phyloP scores from a whole-genome alignment of 2,329 filamentous ascomycete species.

The Diplocarpon rosae region DNA sequence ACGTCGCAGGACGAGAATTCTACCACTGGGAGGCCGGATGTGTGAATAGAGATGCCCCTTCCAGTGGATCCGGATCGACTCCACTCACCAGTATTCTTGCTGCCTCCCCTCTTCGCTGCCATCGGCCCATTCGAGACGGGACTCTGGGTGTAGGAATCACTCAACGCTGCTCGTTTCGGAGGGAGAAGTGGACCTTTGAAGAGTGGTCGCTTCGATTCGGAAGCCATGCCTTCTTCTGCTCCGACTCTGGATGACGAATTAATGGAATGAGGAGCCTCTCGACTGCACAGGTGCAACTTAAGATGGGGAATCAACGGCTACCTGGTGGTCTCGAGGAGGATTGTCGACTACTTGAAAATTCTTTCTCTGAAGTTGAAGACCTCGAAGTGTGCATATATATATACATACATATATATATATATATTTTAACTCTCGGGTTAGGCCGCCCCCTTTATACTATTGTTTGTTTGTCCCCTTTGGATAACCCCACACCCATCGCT shows the following conservation, averaged over 20 bases:
- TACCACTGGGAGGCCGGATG: conserved; percentile 6
- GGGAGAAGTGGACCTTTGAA: conserved; percentile 14
- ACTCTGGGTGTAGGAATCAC: conserved; percentile 14
- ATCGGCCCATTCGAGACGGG: conserved; percentile 15
- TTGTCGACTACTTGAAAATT: too few species aligned
- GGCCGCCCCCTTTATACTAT: too few species aligned
- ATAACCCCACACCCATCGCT: not conserved
- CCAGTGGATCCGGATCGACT: too few species aligned
- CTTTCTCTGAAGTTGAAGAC: too few species aligned
- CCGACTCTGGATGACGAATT: not conserved
- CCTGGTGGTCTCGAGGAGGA: too few species aligned
- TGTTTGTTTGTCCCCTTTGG: not conserved
- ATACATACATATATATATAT: too few species aligned
- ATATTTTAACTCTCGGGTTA: too few species aligned
- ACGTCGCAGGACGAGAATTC: conserved; percentile 16
- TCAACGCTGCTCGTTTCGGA: conserved; percentile 5
- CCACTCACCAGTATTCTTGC: not conserved
- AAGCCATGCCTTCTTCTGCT: not conserved
- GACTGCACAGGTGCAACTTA: too few species aligned
- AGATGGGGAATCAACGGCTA: too few species aligned
- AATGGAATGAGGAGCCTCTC: not conserved
- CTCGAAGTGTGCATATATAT: too few species aligned
- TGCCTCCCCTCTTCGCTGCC: conserved; percentile 1
- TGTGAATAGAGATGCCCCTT: conserved; percentile 5
- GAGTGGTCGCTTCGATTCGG: conserved; percentile 4